Evolutionary conservation across 2,329 filamentous ascomycete species (phyloP).

Genomic region (Stagonosporopsis vannaccii): DNA sequence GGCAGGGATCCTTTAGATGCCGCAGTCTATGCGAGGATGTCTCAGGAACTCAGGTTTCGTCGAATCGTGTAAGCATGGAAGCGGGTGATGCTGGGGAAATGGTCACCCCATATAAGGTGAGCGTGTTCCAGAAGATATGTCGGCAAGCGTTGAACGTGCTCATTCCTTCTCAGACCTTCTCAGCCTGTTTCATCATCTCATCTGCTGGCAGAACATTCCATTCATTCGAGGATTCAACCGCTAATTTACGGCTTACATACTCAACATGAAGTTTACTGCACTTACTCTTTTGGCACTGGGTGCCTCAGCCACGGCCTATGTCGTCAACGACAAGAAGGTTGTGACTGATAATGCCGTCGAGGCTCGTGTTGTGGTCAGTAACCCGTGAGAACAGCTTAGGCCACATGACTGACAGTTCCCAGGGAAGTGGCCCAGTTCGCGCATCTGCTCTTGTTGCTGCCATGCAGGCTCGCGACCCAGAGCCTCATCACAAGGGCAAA

Average conservation of each 20-base stretch:
- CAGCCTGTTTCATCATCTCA: slow-evolving; percentile 36
- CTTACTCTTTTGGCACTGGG: slow-evolving; percentile 43
- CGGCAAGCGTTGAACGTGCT: slow-evolving; percentile 43
- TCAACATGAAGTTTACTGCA: slow-evolving; percentile 42
- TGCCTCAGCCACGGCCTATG: slow-evolving; percentile 43
- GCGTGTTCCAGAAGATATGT: slow-evolving; percentile 27
- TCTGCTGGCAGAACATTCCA: slow-evolving; percentile 42
- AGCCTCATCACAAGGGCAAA: slow-evolving; percentile 25
- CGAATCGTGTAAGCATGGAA: slow-evolving; percentile 11
- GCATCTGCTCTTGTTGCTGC: slow-evolving; percentile 31
- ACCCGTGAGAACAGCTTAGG: not conserved
- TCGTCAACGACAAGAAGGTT: slow-evolving; percentile 36
- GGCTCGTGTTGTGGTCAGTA: slow-evolving; percentile 39
- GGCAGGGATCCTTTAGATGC: slow-evolving; percentile 22
- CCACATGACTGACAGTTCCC: slow-evolving; percentile 16
- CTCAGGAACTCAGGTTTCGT: slow-evolving; percentile 25
- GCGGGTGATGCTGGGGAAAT: slow-evolving; percentile 6
- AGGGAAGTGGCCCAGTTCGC: slow-evolving; percentile 35
- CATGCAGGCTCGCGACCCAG: slow-evolving; percentile 26
- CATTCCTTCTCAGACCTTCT: slow-evolving; percentile 44
- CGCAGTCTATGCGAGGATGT: slow-evolving; percentile 29
- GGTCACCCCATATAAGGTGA: slow-evolving; percentile 37
- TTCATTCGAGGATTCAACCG: slow-evolving; percentile 25
- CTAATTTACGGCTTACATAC: slow-evolving; percentile 19
- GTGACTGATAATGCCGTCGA: slow-evolving; percentile 31